A percentile compares a stretch with the other conserved stretches of the same genome.
phyloP scores from a whole-genome alignment of 2,329 filamentous ascomycete genomes.

The Ophiosphaerella korrae region DNA sequence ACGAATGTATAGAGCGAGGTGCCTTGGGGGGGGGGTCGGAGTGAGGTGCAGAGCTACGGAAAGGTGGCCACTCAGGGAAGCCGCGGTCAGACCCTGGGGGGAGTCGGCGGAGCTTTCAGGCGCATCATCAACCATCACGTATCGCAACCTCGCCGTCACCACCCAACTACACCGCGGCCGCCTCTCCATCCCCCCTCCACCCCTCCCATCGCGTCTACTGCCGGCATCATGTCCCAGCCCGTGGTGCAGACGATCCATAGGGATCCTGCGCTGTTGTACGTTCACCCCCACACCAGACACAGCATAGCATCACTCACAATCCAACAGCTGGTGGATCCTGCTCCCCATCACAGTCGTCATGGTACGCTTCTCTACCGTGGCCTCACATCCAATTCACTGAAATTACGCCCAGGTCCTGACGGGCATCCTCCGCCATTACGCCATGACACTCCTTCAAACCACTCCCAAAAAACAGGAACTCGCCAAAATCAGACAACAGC shows the following conservation, averaged over 20 bases:
- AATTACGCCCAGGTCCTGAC: slow-evolving; percentile 71
- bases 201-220: slow-evolving; percentile 20
- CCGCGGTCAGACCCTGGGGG: slow-evolving; percentile 38
- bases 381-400: slow-evolving; percentile 12
- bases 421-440: slow-evolving; percentile 94
- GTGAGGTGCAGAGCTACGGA: slow-evolving; percentile 21
- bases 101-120: slow-evolving; percentile 28
- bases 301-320: slow-evolving; percentile 25
- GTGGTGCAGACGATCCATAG: slow-evolving; percentile 93
- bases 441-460: slow-evolving; percentile 84
- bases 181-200: slow-evolving; percentile 10
- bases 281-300: slow-evolving; percentile 13
- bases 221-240: slow-evolving; percentile 74
- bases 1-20: not conserved
- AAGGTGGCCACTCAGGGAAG: slow-evolving; percentile 43
- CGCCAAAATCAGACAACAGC: slow-evolving; percentile 79
- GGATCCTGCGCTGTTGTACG: slow-evolving; percentile 97
- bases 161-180: slow-evolving; percentile 20
- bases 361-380: slow-evolving; percentile 56
- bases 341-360: slow-evolving; percentile 97
- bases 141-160: slow-evolving; percentile 21
- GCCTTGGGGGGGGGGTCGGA: not conserved
- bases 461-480: slow-evolving; percentile 82
- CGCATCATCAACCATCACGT: slow-evolving; percentile 19
- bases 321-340: slow-evolving; percentile 92